Conservation (phyloP, 2,329 filamentous ascomycete species). For the Aspergillus chevalieri region DNA sequence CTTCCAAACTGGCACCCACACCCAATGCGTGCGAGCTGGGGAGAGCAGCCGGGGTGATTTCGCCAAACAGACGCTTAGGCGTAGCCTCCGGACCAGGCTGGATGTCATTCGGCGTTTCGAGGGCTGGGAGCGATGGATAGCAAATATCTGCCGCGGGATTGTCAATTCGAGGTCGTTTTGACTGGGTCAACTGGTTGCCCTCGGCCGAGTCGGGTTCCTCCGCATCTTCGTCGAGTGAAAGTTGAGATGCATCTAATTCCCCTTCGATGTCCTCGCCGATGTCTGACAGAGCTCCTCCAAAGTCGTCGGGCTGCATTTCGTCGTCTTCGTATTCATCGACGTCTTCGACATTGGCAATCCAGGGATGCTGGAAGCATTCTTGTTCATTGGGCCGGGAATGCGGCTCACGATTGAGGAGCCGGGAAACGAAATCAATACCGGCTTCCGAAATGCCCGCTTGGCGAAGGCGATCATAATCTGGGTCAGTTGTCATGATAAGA, state of each 20-base stretch:
- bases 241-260: slow-evolving; percentile 52
- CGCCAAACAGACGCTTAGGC: slow-evolving; percentile 53
- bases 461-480: slow-evolving; percentile 62
- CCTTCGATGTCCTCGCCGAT: slow-evolving; percentile 36
- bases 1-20: slow-evolving; percentile 21
- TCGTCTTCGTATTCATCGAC: slow-evolving; percentile 60
- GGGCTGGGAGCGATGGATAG: slow-evolving; percentile 39
- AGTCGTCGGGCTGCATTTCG: slow-evolving; percentile 48
- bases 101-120: slow-evolving; percentile 29
- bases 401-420: slow-evolving; percentile 79
- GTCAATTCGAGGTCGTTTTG: slow-evolving; percentile 31
- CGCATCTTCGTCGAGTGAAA: slow-evolving; percentile 54
- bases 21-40: slow-evolving; percentile 46
- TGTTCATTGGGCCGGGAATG: slow-evolving; percentile 66
- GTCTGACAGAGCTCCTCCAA: slow-evolving; percentile 24
- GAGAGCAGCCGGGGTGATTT: slow-evolving; percentile 53
- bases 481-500: slow-evolving; percentile 72
- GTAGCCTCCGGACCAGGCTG: slow-evolving; percentile 20
- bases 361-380: slow-evolving; percentile 65
- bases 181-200: slow-evolving; percentile 28
- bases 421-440: slow-evolving; percentile 66
- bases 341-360: slow-evolving; percentile 57
- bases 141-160: slow-evolving; percentile 25
- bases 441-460: slow-evolving; percentile 54
- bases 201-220: slow-evolving; percentile 28